phyloP scores from a whole-genome alignment of 257 asterid species.

The Solanum appendiculatum region DNA sequence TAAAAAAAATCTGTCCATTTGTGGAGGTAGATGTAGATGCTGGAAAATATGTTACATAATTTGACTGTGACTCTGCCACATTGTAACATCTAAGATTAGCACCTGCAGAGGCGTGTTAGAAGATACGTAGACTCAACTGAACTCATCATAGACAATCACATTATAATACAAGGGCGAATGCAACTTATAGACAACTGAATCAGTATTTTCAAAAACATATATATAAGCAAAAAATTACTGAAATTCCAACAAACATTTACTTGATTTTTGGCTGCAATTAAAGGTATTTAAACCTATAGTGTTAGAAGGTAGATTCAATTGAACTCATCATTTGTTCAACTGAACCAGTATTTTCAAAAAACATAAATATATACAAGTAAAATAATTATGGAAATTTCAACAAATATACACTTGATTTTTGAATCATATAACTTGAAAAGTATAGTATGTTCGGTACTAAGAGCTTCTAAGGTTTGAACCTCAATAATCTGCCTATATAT shows the following conservation, averaged over 20 bases:
- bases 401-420: neutral
- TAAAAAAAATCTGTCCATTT: neutral
- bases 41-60: conserved; percentile 13
- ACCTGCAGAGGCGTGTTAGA: neutral
- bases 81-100: neutral
- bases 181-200: neutral
- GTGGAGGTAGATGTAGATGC: neutral
- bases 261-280: neutral
- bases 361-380: neutral
- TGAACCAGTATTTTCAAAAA: neutral
- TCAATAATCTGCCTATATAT: neutral
- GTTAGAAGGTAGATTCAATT: neutral
- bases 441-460: neutral
- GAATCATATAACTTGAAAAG: neutral
- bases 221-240: neutral
- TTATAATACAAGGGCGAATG: neutral
- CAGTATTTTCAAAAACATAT: neutral
- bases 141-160: neutral
- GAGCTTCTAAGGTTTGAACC: neutral
- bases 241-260: neutral
- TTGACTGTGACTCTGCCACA: neutral
- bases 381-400: neutral
- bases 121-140: neutral
- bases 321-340: neutral
- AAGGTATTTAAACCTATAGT: neutral